Evolutionary conservation across 2,329 filamentous ascomycete genomes (phyloP).

Genomic region (Endoconidiophora polonica): DNA sequence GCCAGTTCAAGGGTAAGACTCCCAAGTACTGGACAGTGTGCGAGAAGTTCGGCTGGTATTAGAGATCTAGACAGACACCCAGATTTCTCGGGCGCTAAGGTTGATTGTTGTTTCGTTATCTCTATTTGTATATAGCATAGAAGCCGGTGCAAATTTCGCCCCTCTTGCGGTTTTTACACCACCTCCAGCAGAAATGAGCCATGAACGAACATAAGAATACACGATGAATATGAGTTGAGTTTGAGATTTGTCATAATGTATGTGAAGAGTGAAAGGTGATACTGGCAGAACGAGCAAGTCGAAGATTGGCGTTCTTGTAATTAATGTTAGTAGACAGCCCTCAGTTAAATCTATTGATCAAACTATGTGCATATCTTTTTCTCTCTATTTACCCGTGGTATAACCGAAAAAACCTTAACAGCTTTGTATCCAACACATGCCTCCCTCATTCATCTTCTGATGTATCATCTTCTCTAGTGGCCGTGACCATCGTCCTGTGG

Average conservation of each 20-base stretch:
- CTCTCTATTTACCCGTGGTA: conserved; percentile 3
- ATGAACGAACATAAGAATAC: background rate
- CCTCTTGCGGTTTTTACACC: background rate
- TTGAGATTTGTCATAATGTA: background rate
- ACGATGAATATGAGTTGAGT: too few relatives aligned
- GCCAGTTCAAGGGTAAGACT: conserved; percentile 6
- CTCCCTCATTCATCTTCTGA: background rate
- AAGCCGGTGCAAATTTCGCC: background rate
- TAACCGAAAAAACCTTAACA: background rate
- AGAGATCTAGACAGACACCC: conserved; percentile 12
- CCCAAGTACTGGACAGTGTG: conserved; percentile 54
- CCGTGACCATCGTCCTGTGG: conserved; percentile 66
- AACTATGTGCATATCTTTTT: conserved; percentile 9
- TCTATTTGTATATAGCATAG: conserved; percentile 10
- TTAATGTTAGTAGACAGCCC: background rate
- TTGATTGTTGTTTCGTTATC: conserved; percentile 15
- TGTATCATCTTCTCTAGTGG: conserved; percentile 38
- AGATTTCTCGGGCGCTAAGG: background rate
- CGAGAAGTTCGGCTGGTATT: conserved; percentile 70
- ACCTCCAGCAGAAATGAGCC: background rate
- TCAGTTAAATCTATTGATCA: conserved; percentile 8
- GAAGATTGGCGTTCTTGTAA: background rate
- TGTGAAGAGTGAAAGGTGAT: conserved; percentile 3
- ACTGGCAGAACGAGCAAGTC: conserved; percentile 5
- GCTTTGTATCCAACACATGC: background rate